These are phyloP conservation scores for Westerdykella ornata DNA, from an alignment of 2,329 filamentous ascomycete genomes.

Conservation along the genomic window DNA sequence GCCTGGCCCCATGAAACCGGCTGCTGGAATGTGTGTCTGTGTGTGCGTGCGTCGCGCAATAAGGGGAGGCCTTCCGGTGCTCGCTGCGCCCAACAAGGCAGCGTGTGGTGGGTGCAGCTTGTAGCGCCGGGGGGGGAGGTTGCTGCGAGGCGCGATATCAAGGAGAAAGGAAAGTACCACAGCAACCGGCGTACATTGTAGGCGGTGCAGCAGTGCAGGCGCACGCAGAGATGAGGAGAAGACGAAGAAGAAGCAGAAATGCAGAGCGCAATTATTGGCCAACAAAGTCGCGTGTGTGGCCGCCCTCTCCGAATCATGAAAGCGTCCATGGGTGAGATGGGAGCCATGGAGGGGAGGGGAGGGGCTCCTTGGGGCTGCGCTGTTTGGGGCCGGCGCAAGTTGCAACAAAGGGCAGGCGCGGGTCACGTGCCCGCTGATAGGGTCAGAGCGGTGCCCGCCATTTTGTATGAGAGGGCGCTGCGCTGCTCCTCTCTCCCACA, in stretches of 20 bases:
- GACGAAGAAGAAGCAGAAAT: too few relatives aligned
- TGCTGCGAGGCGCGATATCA: constrained; percentile 3
- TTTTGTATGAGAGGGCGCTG: constrained; percentile 4
- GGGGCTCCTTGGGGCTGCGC: too few relatives aligned
- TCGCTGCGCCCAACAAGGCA: too few relatives aligned
- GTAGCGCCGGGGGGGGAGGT: constrained; percentile 9
- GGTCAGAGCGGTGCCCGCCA: constrained; percentile 7
- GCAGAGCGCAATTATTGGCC: too few relatives aligned
- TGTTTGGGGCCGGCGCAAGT: neutral
- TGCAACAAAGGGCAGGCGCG: neutral
- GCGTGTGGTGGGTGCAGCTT: too few relatives aligned
- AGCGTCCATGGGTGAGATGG: constrained; percentile 9
- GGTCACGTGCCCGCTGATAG: constrained; percentile 5
- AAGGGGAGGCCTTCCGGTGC: neutral
- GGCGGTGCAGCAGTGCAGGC: too few relatives aligned
- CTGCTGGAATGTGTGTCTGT: constrained; percentile 9
- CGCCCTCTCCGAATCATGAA: too few relatives aligned
- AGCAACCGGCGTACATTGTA: too few relatives aligned
- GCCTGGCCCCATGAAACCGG: constrained; percentile 23
- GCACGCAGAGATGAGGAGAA: too few relatives aligned
- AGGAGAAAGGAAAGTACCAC: neutral
- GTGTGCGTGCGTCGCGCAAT: constrained; percentile 2
- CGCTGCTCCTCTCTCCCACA: constrained; percentile 5
- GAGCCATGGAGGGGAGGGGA: neutral
- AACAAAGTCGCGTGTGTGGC: too few relatives aligned